Evolutionary conservation across 2,329 filamentous ascomycete species (phyloP).

Genomic region (Coniochaeta sp.): DNA sequence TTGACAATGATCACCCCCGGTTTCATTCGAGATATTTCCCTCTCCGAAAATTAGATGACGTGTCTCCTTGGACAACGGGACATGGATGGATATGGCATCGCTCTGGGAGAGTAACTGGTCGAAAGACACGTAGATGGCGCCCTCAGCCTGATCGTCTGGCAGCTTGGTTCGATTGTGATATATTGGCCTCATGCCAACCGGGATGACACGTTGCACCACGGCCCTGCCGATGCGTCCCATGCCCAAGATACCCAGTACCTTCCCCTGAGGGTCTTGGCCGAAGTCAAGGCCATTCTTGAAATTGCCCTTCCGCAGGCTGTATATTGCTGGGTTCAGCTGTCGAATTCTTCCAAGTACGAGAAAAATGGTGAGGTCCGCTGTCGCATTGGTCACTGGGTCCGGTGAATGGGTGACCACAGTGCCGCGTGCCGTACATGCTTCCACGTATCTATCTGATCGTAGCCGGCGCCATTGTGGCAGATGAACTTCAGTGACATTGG

Average conservation of each 20-base stretch:
- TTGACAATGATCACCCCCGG: not conserved
- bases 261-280: conserved; percentile 45
- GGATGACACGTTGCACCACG: conserved; percentile 32
- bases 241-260: conserved; percentile 44
- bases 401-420: conserved; percentile 24
- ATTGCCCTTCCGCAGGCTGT: conserved; percentile 35
- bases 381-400: conserved; percentile 36
- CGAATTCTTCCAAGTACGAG: conserved; percentile 45
- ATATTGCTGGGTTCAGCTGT: conserved; percentile 36
- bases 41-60: conserved; percentile 42
- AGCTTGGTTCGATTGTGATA: conserved; percentile 40
- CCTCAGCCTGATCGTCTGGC: conserved; percentile 26
- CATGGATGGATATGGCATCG: conserved; percentile 45
- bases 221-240: conserved; percentile 49
- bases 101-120: conserved; percentile 42
- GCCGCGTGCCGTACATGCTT: conserved; percentile 34
- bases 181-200: conserved; percentile 43
- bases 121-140: conserved; percentile 20
- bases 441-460: conserved; percentile 54
- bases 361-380: conserved; percentile 41
- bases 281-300: conserved; percentile 25
- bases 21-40: conserved; percentile 8
- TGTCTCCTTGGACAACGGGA: conserved; percentile 39
- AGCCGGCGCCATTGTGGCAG: conserved; percentile 50
- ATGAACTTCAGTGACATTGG: conserved; percentile 39